Conservation (phyloP, 1,284 basidiomycete genomes). For the Austroboletus novae-zelandiae region DNA sequence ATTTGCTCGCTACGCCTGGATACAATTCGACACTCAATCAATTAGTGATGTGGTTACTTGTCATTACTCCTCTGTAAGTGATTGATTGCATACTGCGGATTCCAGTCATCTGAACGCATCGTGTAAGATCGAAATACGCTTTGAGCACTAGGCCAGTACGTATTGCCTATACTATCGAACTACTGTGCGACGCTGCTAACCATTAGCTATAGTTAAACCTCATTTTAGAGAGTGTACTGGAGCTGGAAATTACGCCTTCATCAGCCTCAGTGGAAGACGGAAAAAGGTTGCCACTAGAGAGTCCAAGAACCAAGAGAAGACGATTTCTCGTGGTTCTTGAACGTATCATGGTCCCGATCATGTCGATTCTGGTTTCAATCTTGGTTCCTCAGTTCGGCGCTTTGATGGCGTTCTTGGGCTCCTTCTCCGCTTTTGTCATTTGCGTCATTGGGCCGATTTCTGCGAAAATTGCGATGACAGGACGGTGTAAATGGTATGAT, state of each 20-base stretch:
- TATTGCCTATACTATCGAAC: slow-evolving; percentile 9
- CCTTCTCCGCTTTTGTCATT: slow-evolving; percentile 82
- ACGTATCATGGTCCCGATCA: slow-evolving; percentile 56
- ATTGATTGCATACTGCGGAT: not conserved
- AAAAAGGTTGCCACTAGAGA: slow-evolving; percentile 16
- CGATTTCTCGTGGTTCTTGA: slow-evolving; percentile 52
- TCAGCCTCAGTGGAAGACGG: slow-evolving; percentile 40
- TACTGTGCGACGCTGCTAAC: slow-evolving; percentile 4
- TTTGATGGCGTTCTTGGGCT: slow-evolving; percentile 89
- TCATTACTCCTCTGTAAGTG: slow-evolving; percentile 75
- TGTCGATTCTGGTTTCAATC: slow-evolving; percentile 72
- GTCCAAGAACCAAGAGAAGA: slow-evolving; percentile 33
- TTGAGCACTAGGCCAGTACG: slow-evolving; percentile 80
- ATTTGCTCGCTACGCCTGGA: slow-evolving; percentile 74
- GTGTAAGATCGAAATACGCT: slow-evolving; percentile 78
- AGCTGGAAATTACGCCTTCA: slow-evolving; percentile 49
- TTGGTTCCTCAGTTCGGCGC: slow-evolving; percentile 83
- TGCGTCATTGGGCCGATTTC: slow-evolving; percentile 79
- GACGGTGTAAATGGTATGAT: slow-evolving; percentile 52
- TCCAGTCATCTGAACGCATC: slow-evolving; percentile 7
- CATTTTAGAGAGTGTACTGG: slow-evolving; percentile 74
- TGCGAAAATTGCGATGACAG: slow-evolving; percentile 57
- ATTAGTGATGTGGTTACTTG: slow-evolving; percentile 86
- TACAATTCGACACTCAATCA: slow-evolving; percentile 77
- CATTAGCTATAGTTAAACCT: slow-evolving; percentile 61